Conservation (phyloP, 2,329 filamentous ascomycete genomes). For the Talaromyces marneffei region DNA sequence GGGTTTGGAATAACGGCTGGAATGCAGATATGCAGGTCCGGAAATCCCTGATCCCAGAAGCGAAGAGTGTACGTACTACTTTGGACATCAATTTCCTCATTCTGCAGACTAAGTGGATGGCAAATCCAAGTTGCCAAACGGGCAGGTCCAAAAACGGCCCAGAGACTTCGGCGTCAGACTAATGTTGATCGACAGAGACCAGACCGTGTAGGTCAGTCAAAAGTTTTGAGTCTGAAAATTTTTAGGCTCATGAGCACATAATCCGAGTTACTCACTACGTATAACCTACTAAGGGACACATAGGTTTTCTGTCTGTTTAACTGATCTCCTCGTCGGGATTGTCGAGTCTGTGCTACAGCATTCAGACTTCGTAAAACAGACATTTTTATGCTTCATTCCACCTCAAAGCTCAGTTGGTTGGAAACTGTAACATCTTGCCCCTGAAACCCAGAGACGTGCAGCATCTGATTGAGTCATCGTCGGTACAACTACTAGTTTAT, state of each 20-base stretch:
- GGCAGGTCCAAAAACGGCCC: background rate
- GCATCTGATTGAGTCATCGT: background rate
- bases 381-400: background rate
- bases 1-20: background rate
- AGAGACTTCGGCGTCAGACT: background rate
- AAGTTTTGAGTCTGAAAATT: background rate
- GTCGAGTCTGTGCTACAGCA: background rate
- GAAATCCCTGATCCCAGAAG: background rate
- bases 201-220: background rate
- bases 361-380: background rate
- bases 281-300: background rate
- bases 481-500: background rate
- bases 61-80: background rate
- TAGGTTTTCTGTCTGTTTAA: background rate
- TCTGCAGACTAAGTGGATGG: background rate
- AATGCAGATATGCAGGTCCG: background rate
- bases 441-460: background rate
- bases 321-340: background rate
- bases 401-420: background rate
- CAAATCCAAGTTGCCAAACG: background rate
- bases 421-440: background rate
- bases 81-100: background rate
- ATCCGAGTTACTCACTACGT: background rate
- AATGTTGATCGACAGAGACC: constrained; percentile 4
- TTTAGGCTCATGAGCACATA: background rate